Conservation (phyloP, 768 basidiomycete species). For the Pilatotrama ljubarskyi region DNA sequence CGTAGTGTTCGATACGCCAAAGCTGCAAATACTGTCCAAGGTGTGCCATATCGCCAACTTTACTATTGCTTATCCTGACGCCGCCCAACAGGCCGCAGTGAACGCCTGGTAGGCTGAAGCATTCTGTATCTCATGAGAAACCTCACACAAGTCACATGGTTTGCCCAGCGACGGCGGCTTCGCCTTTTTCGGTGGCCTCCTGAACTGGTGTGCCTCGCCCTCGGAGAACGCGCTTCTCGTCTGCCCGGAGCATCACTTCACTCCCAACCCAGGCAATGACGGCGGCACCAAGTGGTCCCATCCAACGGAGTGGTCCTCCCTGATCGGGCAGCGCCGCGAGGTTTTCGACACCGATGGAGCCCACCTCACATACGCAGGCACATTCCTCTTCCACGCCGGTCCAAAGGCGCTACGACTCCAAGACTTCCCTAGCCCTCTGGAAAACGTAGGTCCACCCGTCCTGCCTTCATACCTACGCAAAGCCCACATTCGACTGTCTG, state of each 20-base stretch:
- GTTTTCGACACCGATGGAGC: conserved; percentile 11
- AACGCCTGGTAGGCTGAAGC: not conserved
- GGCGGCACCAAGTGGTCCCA: not conserved
- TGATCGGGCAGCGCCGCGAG: conserved; percentile 11
- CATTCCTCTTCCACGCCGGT: conserved; percentile 14
- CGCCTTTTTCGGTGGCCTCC: not conserved
- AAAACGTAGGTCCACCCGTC: not conserved
- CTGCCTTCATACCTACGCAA: not conserved
- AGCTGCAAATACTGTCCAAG: conserved; percentile 7
- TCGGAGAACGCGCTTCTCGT: conserved; percentile 9
- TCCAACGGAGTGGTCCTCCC: not conserved
- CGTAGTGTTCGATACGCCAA: conserved; percentile 2
- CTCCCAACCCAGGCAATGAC: not conserved
- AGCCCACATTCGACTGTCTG: not conserved
- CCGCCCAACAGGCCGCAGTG: not conserved
- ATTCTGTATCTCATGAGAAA: not conserved
- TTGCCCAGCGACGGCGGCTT: conserved; percentile 4
- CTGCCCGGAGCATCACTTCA: not conserved
- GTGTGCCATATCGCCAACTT: not conserved
- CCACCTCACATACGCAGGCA: conserved; percentile 12
- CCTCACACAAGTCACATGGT: not conserved
- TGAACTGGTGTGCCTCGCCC: not conserved
- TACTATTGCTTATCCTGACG: not conserved
- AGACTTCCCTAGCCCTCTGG: not conserved
- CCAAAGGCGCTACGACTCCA: not conserved